Percentiles rank a stretch among this genome's conserved stretches.
These are phyloP conservation scores for Goniomonas avonlea DNA, from an alignment of 78 protist species.

Conservation along the genomic window DNA sequence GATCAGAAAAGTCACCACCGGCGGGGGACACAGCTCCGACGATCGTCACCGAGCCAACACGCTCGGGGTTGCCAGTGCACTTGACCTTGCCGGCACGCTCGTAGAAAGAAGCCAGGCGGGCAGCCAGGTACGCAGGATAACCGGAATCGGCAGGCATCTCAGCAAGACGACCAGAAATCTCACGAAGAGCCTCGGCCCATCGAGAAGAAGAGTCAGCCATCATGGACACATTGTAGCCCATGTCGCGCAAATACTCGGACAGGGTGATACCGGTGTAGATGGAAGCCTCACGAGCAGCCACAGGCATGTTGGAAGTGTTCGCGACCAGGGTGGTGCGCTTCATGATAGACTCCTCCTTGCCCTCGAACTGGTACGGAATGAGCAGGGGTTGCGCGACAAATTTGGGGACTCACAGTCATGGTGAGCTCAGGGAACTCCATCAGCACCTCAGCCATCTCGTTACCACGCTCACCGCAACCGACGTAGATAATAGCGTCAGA, in stretches of 20 bases:
- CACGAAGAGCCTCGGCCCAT: slow-evolving; percentile 99
- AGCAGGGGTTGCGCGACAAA: too few species aligned
- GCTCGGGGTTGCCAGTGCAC: slow-evolving; percentile 92
- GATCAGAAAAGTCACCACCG: slow-evolving; percentile 99
- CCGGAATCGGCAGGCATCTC: slow-evolving; percentile 99
- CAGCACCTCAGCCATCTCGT: slow-evolving; percentile 98
- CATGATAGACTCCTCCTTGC: slow-evolving; percentile 86
- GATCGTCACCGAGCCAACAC: slow-evolving; percentile 95
- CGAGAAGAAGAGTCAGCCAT: slow-evolving; percentile 63
- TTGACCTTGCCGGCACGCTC: slow-evolving; percentile 91
- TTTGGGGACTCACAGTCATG: not conserved
- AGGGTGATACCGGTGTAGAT: slow-evolving; percentile 99
- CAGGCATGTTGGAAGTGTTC: slow-evolving; percentile 99
- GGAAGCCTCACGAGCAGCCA: slow-evolving; percentile 98
- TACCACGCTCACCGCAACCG: slow-evolving; percentile 87
- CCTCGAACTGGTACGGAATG: too few species aligned
- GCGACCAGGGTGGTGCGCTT: slow-evolving; percentile 99
- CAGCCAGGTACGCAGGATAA: slow-evolving; percentile 99
- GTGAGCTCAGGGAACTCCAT: slow-evolving; percentile 32
- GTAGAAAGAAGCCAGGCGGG: slow-evolving; percentile 98
- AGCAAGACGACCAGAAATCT: slow-evolving; percentile 99
- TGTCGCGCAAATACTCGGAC: slow-evolving; percentile 98
- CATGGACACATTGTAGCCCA: slow-evolving; percentile 96
- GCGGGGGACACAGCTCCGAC: slow-evolving; percentile 99
- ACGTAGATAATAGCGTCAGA: slow-evolving; percentile 97